Base-by-base conservation (phyloP, 73 alveolate genomes). In the Paramecium sexaurelia region DNA sequence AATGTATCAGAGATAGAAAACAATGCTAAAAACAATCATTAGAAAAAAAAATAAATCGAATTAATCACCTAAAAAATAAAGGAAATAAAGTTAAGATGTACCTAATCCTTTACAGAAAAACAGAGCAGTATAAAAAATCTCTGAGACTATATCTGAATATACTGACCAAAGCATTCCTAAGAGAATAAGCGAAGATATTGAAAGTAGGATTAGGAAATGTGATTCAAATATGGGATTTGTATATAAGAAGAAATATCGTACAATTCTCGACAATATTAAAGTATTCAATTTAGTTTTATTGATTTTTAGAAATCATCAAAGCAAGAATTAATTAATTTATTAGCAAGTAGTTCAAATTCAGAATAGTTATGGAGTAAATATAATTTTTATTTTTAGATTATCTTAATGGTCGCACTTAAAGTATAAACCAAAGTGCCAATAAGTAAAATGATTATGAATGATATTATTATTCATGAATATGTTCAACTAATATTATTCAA, bases 291-390 rank as follows among this genome's bases (percentile, higher is more conserved):
- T 19, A 3, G 10, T 19, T 51, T n/a, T 15, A 35, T 3, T 51
- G 0, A 35, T 15, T 4, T n/a, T n/a, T 71, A 71, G 86, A 71
- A 71, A 37, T 27, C 33, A 9, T 1, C 19, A 11, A 71, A 71
- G 55, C 8, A 71, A 35, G 86, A 71, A 0, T 7, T 71, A 71
- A 71, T 35, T 19, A 37, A 71, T 15, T 35, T 71, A n/a, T 32
- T 71, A 71, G 11, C 20, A 71, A 32, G 27, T 15, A 71, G 56
- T 36, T 71, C 37, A 15, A 37, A 71, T 71, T 20, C 32, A 35
- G 86, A 71, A 17, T 35, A 71, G 56, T 71, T 71, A 71, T 71
- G 86, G 86, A 71, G 86, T 71, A 71, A 15, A 33, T 10, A 71
- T 35, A 33, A n/a, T 9, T 11, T 32, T 22, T 26, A 61, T 29